Percentiles rank a stretch among this genome's conserved stretches.
phyloP scores from a whole-genome alignment of 495 filamentous ascomycete genomes.

The Lophium mytilinum region DNA sequence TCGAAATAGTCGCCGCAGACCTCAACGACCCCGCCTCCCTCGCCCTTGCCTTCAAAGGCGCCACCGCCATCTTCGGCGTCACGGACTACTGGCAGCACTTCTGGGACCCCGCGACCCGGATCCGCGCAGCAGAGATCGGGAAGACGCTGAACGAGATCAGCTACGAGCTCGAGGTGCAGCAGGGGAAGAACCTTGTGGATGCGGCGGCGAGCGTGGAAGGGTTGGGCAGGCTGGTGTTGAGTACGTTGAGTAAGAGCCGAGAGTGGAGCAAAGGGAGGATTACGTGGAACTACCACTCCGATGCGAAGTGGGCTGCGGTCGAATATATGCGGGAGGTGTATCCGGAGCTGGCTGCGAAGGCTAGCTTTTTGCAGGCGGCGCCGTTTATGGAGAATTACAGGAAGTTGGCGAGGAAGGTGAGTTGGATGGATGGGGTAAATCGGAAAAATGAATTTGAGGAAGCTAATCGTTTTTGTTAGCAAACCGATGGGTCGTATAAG shows the following conservation, averaged over 20 bases:
- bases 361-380: background rate
- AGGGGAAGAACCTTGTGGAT: conserved; percentile 3
- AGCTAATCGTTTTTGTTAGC: background rate
- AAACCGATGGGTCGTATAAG: background rate
- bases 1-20: conserved; percentile 42
- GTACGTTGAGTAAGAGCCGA: background rate
- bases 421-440: no score
- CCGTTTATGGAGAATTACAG: conserved; percentile 1
- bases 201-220: conserved; percentile 2
- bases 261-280: conserved; percentile 16
- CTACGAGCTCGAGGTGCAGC: background rate
- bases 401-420: background rate
- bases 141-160: background rate
- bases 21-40: conserved; percentile 39
- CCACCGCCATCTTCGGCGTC: conserved; percentile 44
- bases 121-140: background rate
- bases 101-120: background rate
- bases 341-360: background rate
- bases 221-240: conserved; percentile 8
- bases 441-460: no score
- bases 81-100: conserved; percentile 43
- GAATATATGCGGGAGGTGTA: background rate
- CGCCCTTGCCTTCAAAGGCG: conserved; percentile 38
- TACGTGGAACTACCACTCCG: conserved; percentile 4
- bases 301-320: background rate